A percentile compares a stretch with the other conserved stretches of the same genome.
phyloP scores from a whole-genome alignment of 2,329 filamentous ascomycete species.

The Epichloe aotearoae region DNA sequence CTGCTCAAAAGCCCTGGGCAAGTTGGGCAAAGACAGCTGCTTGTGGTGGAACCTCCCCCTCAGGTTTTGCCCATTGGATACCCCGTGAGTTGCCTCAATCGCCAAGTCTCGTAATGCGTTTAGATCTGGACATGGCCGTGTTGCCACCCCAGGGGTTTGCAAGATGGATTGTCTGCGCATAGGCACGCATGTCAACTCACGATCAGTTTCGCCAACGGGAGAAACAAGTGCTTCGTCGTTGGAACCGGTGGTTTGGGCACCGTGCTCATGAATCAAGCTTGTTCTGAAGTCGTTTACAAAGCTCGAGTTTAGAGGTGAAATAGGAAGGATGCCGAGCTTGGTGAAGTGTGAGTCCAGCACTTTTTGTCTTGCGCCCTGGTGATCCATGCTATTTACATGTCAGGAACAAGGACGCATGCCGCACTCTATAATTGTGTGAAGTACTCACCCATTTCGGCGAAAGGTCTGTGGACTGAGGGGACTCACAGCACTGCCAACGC shows the following conservation, averaged over 20 bases:
- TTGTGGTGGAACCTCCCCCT: constrained; percentile 7
- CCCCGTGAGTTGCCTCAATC: no score
- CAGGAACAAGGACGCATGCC: background rate
- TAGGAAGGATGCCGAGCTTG: background rate
- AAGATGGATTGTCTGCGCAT: constrained; percentile 34
- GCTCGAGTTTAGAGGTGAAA: background rate
- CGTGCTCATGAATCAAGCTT: background rate
- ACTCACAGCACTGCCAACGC: background rate
- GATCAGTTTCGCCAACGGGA: background rate
- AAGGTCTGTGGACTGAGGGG: background rate
- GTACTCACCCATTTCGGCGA: background rate
- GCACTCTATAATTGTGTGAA: background rate
- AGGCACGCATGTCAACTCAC: constrained; percentile 26
- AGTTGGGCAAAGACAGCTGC: constrained; percentile 21
- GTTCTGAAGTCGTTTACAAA: constrained; percentile 9
- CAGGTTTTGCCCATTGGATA: no score
- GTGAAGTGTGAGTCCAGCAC: background rate
- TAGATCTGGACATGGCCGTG: constrained; percentile 11
- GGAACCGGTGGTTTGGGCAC: background rate
- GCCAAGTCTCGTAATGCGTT: background rate
- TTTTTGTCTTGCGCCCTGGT: background rate
- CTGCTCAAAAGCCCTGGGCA: constrained; percentile 6
- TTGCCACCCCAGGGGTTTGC: constrained; percentile 37
- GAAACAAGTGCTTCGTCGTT: background rate
- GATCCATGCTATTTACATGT: background rate